Percentiles rank a stretch among this genome's conserved stretches.
phyloP scores from a whole-genome alignment of 495 filamentous ascomycete genomes.

The Ramalina peruviana region DNA sequence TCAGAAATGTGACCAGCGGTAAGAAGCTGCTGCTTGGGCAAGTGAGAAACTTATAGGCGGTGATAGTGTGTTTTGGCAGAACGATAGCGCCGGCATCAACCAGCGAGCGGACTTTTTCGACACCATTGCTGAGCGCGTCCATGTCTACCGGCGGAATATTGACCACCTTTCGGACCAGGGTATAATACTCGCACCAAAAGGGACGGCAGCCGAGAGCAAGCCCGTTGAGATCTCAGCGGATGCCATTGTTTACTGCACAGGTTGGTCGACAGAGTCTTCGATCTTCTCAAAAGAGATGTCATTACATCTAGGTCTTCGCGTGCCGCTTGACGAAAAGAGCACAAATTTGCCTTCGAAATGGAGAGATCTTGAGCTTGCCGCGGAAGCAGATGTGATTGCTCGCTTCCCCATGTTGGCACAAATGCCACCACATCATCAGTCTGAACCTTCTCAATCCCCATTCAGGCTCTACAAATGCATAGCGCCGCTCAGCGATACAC shows the following conservation, averaged over 20 bases:
- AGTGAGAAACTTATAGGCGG: background rate
- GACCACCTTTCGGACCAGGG: slow-evolving; percentile 1
- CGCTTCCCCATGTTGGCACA: slow-evolving; percentile 25
- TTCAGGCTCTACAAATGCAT: slow-evolving; percentile 28
- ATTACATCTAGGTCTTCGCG: background rate
- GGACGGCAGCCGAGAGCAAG: background rate
- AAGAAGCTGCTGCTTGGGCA: background rate
- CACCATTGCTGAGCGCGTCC: slow-evolving; percentile 23
- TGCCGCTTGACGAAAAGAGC: too few relatives aligned
- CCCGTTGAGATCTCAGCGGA: background rate
- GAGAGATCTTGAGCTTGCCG: background rate
- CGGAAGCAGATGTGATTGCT: slow-evolving; percentile 20
- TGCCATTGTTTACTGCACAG: background rate
- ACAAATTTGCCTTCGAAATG: too few relatives aligned
- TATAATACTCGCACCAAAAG: background rate
- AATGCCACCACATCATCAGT: slow-evolving; percentile 20
- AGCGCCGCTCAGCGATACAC: slow-evolving; percentile 21
- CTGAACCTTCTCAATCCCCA: slow-evolving; percentile 14
- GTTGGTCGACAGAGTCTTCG: background rate
- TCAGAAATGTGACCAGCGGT: background rate
- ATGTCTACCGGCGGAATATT: slow-evolving; percentile 23
- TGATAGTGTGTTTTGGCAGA: slow-evolving; percentile 26
- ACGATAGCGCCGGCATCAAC: slow-evolving; percentile 21
- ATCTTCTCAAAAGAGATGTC: background rate
- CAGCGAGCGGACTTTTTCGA: slow-evolving; percentile 27